Conservation (phyloP, 1,284 basidiomycete genomes). For the Meira miltonrushii region DNA sequence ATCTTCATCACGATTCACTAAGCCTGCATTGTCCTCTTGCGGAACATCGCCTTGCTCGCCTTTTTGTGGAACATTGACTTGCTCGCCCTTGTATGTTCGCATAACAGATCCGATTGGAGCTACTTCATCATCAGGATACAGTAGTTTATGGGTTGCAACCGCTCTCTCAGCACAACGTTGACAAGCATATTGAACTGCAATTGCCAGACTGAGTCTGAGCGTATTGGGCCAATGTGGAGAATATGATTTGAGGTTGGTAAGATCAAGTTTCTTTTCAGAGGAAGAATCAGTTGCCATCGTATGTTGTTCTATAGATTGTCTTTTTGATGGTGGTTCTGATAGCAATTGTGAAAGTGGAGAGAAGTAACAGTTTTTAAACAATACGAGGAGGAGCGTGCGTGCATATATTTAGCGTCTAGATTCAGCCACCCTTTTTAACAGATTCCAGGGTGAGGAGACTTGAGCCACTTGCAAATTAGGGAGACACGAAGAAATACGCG, state of each 20-base stretch:
- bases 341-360: too few species aligned
- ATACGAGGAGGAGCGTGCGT: too few species aligned
- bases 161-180: slow-evolving; percentile 23
- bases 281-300: not conserved
- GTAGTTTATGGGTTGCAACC: slow-evolving; percentile 13
- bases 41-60: slow-evolving; percentile 1
- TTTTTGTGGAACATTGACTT: not conserved
- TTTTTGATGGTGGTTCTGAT: too few species aligned
- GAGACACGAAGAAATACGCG: too few species aligned
- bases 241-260: slow-evolving; percentile 35
- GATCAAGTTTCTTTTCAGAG: slow-evolving; percentile 23
- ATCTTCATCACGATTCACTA: slow-evolving; percentile 14
- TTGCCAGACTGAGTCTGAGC: slow-evolving; percentile 35
- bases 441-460: too few species aligned
- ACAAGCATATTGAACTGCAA: slow-evolving; percentile 40
- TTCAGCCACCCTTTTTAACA: too few species aligned
- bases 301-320: too few species aligned
- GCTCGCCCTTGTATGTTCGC: not conserved
- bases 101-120: not conserved
- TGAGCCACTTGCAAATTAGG: too few species aligned
- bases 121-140: not conserved
- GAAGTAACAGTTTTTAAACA: too few species aligned
- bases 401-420: too few species aligned
- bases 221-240: slow-evolving; percentile 36
- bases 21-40: slow-evolving; percentile 7